phyloP scores from a whole-genome alignment of 2,329 filamentous ascomycete species.

The Colletotrichum tropicale region DNA sequence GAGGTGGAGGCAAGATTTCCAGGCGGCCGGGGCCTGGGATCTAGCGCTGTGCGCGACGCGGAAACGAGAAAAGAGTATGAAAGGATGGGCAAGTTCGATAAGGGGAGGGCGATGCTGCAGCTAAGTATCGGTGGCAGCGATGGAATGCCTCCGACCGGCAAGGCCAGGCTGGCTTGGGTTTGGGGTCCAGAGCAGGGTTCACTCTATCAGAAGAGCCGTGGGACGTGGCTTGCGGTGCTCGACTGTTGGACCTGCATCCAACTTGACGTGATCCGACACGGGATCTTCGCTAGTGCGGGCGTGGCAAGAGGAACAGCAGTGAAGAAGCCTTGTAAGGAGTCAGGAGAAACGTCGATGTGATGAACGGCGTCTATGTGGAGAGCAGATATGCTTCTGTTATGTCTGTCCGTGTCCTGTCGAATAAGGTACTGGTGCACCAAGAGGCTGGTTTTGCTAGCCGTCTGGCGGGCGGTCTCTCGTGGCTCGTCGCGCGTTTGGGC shows the following conservation, averaged over 20 bases:
- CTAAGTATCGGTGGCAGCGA: conserved; percentile 13
- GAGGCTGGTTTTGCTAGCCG: conserved; percentile 1
- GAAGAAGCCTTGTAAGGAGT: conserved; percentile 1
- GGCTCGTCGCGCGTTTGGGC: neutral
- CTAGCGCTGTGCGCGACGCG: conserved; percentile 14
- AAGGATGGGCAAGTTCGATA: neutral
- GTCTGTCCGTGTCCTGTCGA: neutral
- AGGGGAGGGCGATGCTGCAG: neutral
- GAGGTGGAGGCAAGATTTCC: conserved; percentile 11
- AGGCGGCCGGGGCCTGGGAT: conserved; percentile 20
- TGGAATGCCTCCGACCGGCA: conserved; percentile 1
- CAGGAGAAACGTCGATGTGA: neutral
- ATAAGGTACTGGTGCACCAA: neutral
- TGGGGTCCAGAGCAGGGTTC: conserved; percentile 5
- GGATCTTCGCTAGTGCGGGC: conserved; percentile 28
- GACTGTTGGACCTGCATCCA: conserved; percentile 25
- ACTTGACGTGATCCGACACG: conserved; percentile 21
- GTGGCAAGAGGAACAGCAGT: conserved; percentile 18
- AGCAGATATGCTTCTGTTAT: neutral
- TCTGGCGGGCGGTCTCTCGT: neutral
- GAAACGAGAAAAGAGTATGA: neutral
- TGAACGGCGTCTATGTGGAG: neutral
- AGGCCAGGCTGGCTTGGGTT: conserved; percentile 15
- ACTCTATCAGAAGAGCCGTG: neutral
- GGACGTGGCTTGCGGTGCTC: conserved; percentile 14